Percentiles rank a stretch among this genome's conserved stretches.
phyloP scores from a whole-genome alignment of 2,329 filamentous ascomycete species.

The Fulvia fulva region DNA sequence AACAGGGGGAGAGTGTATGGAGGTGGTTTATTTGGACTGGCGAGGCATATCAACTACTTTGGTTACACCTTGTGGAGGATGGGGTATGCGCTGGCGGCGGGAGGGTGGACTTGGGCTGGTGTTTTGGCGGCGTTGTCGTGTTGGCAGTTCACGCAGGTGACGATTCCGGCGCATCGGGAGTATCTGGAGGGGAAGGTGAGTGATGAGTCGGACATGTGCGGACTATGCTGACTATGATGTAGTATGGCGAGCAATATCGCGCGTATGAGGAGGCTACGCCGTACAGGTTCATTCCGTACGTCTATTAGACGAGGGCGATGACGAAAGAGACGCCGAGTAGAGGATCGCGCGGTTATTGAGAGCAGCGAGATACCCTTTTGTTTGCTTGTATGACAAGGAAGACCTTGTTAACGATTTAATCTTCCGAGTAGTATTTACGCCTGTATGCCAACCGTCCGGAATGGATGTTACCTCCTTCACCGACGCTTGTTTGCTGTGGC shows the following conservation, averaged over 20 bases:
- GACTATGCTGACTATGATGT: not conserved
- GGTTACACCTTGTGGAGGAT: constrained; percentile 51
- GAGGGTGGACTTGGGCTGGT: constrained; percentile 46
- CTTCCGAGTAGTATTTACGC: not conserved
- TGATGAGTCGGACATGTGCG: not conserved
- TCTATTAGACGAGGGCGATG: constrained; percentile 17
- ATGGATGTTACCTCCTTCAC: not conserved
- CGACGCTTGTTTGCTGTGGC: not conserved
- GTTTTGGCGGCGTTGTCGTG: constrained; percentile 40
- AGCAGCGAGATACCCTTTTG: constrained; percentile 1
- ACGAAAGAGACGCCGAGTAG: not conserved
- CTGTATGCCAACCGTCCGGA: not conserved
- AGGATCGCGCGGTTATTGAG: no score
- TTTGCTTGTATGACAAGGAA: not conserved
- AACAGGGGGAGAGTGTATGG: constrained; percentile 53
- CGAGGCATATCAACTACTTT: constrained; percentile 54
- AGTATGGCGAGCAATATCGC: constrained; percentile 40
- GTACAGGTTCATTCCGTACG: constrained; percentile 38
- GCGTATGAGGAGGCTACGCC: constrained; percentile 38
- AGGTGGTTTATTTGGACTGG: constrained; percentile 47
- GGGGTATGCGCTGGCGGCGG: constrained; percentile 47
- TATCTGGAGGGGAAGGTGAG: constrained; percentile 45
- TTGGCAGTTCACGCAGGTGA: constrained; percentile 44
- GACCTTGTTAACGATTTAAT: not conserved
- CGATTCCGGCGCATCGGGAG: constrained; percentile 47